Base-by-base conservation (phyloP, 2,329 filamentous ascomycete species). In the Rhynchosporium agropyri region DNA sequence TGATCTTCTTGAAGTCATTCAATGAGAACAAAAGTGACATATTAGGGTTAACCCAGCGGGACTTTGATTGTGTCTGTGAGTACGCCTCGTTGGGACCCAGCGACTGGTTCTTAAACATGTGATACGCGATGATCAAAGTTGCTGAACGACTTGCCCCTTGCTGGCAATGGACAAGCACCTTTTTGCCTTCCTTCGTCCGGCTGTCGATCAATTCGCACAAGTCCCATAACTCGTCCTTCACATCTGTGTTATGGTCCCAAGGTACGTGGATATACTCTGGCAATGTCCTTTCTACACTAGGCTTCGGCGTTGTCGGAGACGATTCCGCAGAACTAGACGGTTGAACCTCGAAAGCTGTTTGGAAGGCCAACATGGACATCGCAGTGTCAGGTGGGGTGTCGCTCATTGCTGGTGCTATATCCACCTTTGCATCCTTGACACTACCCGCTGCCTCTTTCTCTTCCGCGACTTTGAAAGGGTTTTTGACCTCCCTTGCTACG, bases 21-120 rank as follows among this genome's bases (percentile, higher is more conserved):
- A 96, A 79, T 69, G 91, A 92, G 81, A 95, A 95, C 82, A 96
- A 92, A 68, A 96, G 81, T 69, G 91, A 91, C 91, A 96, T 96
- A 75, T 96, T 96, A 0, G 91, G 91, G 63, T 91, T 92, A 70
- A 96, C 94, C 91, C 91, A 96, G 72, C 83, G 86, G 75, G 91
- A 95, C 77, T 89, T 89, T 60, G 85, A 83, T 76, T 96, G 92
- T 2, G 91, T 90, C 2, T 87, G 84, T 73, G 92, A 87, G 73
- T 95, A 95, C 2, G 91, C 90, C 74, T 94, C 90, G 72, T 94
- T 92, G 59, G 94, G 90, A 69, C 83, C 91, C 70, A 92, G 78
- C 5, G 86, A 83, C 1, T 90, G 90, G 64, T 91, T 89, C 73
- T 89, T 89, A 75, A 90, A 95, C 63, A 96, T 78, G 49, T 90